Evolutionary conservation across 2,329 filamentous ascomycete species (phyloP), one percentile per base, ranked within the genome.

Genomic region (Scedosporium boydii): DNA sequence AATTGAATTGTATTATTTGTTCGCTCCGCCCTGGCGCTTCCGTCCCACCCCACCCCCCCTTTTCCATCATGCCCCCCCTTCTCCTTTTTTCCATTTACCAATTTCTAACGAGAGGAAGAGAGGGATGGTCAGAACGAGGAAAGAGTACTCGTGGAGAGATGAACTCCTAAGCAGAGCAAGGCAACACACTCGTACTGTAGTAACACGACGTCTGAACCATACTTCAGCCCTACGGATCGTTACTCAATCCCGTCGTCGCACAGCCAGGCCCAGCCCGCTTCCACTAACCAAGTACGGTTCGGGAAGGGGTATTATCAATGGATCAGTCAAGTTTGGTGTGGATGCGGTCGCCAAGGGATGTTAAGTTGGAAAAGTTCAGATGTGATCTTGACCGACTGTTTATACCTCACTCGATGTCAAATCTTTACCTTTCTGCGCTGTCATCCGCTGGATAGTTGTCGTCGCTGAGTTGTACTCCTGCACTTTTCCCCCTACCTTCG

Each of bases 211-310:
- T 41, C 21, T 23, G 21, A 23, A 23, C 29, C 16, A 42, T 26
- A 29, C 51, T 61, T 61, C 60, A 61, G 60, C 60, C 60, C 60
- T 61, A 61, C 16, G 18, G 51, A n/a, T 9, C 26, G 51, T 61
- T 57, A 46, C 51, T 38, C 38, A 41, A 57, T 44, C 27, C 51
- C 38, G 60, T 29, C 16, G 60, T 61, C 10, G 48, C 60, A 61
- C 60, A 57, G 48, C 23, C 23, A 23, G 23, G 23, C 26, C 29
- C 42, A 60, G 18, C 10, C 23, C 26, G 42, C 23, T 34, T 12
- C 34, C 10, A n/a, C 14, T 51, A 48, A n/a, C 41, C 6, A 16
- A 38, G 21, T 27, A 27, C 10, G 27, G 27, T 6, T 29, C 27
- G 27, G 27, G 6, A 29, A 29, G 27, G 27, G 27, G 27, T 3